Percentiles rank a stretch among this genome's conserved stretches.
phyloP scores from a whole-genome alignment of 2,329 filamentous ascomycete genomes.

The Ceratocystis cubensis region DNA sequence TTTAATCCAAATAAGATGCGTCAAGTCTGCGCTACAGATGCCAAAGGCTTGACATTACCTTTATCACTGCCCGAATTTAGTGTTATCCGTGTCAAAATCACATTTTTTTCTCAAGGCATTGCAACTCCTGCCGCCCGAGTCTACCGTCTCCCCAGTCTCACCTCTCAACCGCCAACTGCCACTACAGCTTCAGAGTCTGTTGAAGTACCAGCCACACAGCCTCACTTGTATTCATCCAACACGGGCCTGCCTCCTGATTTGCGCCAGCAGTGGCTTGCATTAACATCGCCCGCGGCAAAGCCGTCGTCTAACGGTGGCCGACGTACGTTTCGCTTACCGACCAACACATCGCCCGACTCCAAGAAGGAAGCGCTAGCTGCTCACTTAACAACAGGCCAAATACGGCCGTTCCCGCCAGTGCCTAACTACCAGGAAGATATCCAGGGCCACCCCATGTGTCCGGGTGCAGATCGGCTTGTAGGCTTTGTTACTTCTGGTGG shows the following conservation, averaged over 20 bases:
- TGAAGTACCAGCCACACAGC: slow-evolving; percentile 37
- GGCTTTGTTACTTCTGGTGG: slow-evolving; percentile 85
- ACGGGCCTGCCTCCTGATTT: slow-evolving; percentile 37
- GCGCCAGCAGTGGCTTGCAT: slow-evolving; percentile 58
- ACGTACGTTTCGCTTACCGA: slow-evolving; percentile 22
- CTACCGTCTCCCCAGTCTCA: slow-evolving; percentile 60
- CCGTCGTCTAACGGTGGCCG: slow-evolving; percentile 22
- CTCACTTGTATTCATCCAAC: slow-evolving; percentile 30
- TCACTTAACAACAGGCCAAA: slow-evolving; percentile 34
- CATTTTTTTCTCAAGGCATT: slow-evolving; percentile 55
- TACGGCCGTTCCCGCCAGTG: slow-evolving; percentile 28
- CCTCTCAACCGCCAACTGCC: slow-evolving; percentile 20
- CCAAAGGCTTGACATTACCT: neutral
- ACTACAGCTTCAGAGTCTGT: slow-evolving; percentile 23
- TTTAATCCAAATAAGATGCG: slow-evolving; percentile 19
- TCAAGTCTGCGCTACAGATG: slow-evolving; percentile 4
- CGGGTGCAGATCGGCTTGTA: slow-evolving; percentile 61
- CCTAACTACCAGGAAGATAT: slow-evolving; percentile 30
- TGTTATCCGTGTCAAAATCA: slow-evolving; percentile 52
- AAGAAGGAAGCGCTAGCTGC: slow-evolving; percentile 36
- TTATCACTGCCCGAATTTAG: slow-evolving; percentile 21
- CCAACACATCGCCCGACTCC: slow-evolving; percentile 25
- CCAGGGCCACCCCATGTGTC: slow-evolving; percentile 52
- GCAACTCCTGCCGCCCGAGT: slow-evolving; percentile 63
- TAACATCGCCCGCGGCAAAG: slow-evolving; percentile 25